phyloP scores from a whole-genome alignment of 1,284 basidiomycete species.

The Ceratobasidium sp. region DNA sequence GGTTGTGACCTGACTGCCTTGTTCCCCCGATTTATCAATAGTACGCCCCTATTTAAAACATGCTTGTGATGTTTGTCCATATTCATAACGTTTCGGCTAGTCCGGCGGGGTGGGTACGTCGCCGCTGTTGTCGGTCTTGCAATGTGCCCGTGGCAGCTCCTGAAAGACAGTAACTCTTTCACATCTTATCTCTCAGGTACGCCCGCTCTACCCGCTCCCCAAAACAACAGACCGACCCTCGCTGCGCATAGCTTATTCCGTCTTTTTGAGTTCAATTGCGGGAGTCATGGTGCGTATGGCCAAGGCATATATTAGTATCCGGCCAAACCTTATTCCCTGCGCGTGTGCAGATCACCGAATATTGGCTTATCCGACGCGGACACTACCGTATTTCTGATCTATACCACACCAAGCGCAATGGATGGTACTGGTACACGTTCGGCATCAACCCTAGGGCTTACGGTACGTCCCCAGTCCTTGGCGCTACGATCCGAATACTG shows the following conservation, averaged over 20 bases:
- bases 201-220: neutral
- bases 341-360: conserved; percentile 72
- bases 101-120: conserved; percentile 84
- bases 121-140: conserved; percentile 78
- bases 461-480: conserved; percentile 52
- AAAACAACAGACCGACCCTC: conserved; percentile 22
- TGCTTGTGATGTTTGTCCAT: conserved; percentile 32
- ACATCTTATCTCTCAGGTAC: conserved; percentile 76
- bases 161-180: conserved; percentile 80
- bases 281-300: conserved; percentile 74
- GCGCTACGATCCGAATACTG: neutral
- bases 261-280: conserved; percentile 83
- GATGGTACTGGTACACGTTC: conserved; percentile 80
- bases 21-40: conserved; percentile 76
- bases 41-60: conserved; percentile 49
- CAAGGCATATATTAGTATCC: neutral
- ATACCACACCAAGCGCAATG: conserved; percentile 66
- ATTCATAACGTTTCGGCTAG: conserved; percentile 63
- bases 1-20: conserved; percentile 87
- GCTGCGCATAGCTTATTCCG: conserved; percentile 69
- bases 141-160: conserved; percentile 61
- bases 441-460: conserved; percentile 76
- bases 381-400: conserved; percentile 78
- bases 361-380: conserved; percentile 80
- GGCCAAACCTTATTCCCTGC: neutral